Evolutionary conservation across 176 grass and related monocot species (phyloP).

Genomic region (Pharus latifolius): DNA sequence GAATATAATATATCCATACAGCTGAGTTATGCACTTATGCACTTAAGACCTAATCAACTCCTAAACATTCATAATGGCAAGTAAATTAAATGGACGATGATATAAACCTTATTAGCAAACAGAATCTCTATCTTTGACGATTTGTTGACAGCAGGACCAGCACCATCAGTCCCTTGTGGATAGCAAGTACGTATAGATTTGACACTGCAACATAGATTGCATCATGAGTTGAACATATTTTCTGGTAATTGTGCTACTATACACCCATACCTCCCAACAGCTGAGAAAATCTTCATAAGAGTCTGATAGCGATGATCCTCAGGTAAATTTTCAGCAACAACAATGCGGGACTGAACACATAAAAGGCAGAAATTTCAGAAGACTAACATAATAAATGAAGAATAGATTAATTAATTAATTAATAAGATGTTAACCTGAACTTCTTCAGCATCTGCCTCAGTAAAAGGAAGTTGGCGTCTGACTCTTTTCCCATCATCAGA

Average conservation of each 20-base stretch:
- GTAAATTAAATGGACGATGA: neutral
- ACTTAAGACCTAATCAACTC: neutral
- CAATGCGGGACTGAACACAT: constrained; percentile 54
- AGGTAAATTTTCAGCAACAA: constrained; percentile 95
- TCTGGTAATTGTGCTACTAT: constrained; percentile 1
- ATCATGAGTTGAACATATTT: neutral
- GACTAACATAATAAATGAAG: neutral
- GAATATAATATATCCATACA: neutral
- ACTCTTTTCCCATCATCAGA: constrained; percentile 91
- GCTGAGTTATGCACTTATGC: neutral
- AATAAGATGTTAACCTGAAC: constrained; percentile 61
- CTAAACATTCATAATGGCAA: neutral
- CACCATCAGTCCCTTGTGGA: constrained; percentile 56
- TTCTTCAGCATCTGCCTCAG: constrained; percentile 63
- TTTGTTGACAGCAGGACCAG: constrained; percentile 39
- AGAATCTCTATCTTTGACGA: constrained; percentile 74
- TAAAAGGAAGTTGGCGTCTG: constrained; percentile 55
- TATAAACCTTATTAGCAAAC: constrained; percentile 82
- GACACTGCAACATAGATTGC: constrained; percentile 47
- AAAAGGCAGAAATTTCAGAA: constrained; percentile 8
- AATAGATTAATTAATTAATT: neutral
- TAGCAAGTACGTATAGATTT: constrained; percentile 96
- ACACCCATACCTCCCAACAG: constrained; percentile 65
- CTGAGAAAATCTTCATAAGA: constrained; percentile 94
- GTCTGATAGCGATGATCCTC: constrained; percentile 80